phyloP scores from a whole-genome alignment of 169 alveolate genomes.

The Plasmodium malariae region DNA sequence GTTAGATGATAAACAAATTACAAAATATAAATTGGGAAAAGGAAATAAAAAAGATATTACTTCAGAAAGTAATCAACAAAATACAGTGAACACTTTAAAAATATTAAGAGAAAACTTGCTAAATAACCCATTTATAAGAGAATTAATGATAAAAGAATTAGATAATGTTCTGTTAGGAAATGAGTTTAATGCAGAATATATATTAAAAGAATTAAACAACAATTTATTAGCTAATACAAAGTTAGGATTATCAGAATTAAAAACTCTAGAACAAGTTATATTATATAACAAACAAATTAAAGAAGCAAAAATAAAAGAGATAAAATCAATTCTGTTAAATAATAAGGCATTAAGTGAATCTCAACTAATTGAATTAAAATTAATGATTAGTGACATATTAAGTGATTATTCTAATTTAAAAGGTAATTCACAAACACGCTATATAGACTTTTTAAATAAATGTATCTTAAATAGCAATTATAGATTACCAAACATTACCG shows the following conservation, averaged over 20 bases:
- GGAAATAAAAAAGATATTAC: neutral
- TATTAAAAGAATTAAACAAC: conserved; percentile 9
- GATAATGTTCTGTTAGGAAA: conserved; percentile 16
- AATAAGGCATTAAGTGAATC: neutral
- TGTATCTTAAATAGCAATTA: neutral
- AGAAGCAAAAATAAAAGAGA: conserved; percentile 13
- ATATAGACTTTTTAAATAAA: neutral
- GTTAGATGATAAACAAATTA: neutral
- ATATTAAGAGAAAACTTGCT: conserved; percentile 4
- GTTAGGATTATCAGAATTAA: neutral
- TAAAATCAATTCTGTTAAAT: conserved; percentile 4
- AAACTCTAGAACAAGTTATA: neutral
- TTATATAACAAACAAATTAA: conserved; percentile 1
- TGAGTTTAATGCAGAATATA: conserved; percentile 1
- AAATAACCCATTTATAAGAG: conserved; percentile 8
- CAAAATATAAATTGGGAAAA: conserved; percentile 11
- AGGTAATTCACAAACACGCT: neutral
- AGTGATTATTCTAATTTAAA: neutral
- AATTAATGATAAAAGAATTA: conserved; percentile 15
- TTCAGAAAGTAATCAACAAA: neutral
- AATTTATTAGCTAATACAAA: neutral
- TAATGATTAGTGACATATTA: neutral
- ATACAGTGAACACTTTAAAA: neutral
- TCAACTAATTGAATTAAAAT: conserved; percentile 7
- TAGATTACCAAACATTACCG: too few relatives aligned